Percentiles rank a stretch among this genome's conserved stretches.
phyloP scores from a whole-genome alignment of 208 protist species.

The Kentomonas sorsogonicus region DNA sequence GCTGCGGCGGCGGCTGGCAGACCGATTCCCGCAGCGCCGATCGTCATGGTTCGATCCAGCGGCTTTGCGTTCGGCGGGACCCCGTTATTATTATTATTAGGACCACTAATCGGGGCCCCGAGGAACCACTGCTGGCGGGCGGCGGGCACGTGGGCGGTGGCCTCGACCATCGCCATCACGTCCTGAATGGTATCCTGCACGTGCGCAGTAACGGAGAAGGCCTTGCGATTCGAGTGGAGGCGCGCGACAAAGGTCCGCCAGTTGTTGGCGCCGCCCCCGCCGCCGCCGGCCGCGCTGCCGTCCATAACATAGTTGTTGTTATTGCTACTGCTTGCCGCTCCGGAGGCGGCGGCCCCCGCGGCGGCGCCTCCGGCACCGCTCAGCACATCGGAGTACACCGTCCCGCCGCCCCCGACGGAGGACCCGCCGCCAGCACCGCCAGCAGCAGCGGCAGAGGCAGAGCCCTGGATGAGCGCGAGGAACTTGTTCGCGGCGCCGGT shows the following conservation, averaged over 20 bases:
- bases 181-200: conserved; percentile 63
- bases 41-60: conserved; percentile 28
- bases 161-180: conserved; percentile 81
- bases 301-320: background rate
- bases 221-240: conserved; percentile 53
- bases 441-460: background rate
- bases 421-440: background rate
- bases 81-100: background rate
- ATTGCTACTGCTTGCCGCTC: background rate
- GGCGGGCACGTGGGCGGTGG: conserved; percentile 56
- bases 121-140: conserved; percentile 67
- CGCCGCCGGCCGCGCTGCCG: background rate
- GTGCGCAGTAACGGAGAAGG: conserved; percentile 82
- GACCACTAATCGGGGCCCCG: conserved; percentile 1
- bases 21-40: conserved; percentile 61
- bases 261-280: conserved; percentile 3
- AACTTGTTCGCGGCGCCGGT: background rate
- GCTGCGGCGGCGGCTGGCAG: conserved; percentile 31
- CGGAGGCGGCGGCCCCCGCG: no score
- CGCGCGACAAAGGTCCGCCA: conserved; percentile 59
- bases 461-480: no score
- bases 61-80: conserved; percentile 4
- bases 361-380: no score
- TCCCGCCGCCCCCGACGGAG: conserved; percentile 1
- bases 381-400: background rate